A percentile compares a stretch with the other conserved stretches of the same genome.
phyloP scores from a whole-genome alignment of 2,329 filamentous ascomycete genomes.

The Sarocladiaceae sp. region DNA sequence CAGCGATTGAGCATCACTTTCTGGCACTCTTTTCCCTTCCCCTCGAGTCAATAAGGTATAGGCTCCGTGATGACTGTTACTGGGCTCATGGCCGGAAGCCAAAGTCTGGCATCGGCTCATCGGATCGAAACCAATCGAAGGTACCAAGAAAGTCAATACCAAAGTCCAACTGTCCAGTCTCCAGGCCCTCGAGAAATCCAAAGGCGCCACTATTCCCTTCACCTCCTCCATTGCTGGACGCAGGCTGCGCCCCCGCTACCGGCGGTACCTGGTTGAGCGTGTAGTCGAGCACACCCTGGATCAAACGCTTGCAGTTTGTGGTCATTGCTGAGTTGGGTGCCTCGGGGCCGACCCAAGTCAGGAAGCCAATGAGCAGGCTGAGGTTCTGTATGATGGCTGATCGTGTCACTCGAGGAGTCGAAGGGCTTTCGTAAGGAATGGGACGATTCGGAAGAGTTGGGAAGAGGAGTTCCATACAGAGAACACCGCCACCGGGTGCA shows the following conservation, averaged over 20 bases:
- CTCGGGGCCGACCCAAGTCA: conserved; percentile 39
- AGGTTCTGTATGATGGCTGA: conserved; percentile 44
- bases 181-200: neutral
- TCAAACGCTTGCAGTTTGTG: conserved; percentile 34
- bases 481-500: conserved; percentile 39
- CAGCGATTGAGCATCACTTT: no score
- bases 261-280: conserved; percentile 29
- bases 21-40: no score
- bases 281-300: conserved; percentile 42
- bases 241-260: no score
- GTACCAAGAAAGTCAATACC: neutral
- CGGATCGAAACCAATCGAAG: neutral
- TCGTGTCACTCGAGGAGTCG: conserved; percentile 24
- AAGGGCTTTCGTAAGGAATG: conserved; percentile 15
- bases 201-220: neutral
- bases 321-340: conserved; percentile 42
- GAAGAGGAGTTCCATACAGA: conserved; percentile 42
- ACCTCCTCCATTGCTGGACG: no score
- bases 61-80: no score
- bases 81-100: no score
- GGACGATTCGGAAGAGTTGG: conserved; percentile 22
- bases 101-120: no score
- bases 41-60: no score
- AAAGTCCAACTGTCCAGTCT: neutral
- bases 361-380: conserved; percentile 41